Percentiles rank a stretch among this genome's conserved stretches.
Evolutionary conservation across 129 eudicot genomes (phyloP).

Genomic region (carrot (Daucus carota)): DNA sequence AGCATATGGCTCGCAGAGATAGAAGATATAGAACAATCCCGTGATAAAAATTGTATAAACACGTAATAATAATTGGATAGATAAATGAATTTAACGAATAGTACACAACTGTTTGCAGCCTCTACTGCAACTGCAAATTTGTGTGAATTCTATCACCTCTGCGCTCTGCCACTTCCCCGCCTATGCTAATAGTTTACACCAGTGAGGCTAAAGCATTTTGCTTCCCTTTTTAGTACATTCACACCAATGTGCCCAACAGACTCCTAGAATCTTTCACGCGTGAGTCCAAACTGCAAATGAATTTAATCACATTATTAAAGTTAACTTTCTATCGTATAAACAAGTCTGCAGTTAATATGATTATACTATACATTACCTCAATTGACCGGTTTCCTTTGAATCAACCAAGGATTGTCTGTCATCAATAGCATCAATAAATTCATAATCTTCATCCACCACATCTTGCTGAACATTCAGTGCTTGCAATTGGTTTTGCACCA

Average conservation of each 20-base stretch:
- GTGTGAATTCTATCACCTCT: background rate
- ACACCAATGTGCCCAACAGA: conserved; percentile 42
- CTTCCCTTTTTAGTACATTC: conserved; percentile 48
- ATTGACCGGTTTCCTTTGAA: conserved; percentile 47
- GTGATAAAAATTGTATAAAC: background rate
- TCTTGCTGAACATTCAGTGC: conserved; percentile 32
- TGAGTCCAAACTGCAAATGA: conserved; percentile 49
- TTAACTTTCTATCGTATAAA: background rate
- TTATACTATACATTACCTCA: conserved; percentile 29
- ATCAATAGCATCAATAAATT: conserved; percentile 64
- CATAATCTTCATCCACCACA: conserved; percentile 35
- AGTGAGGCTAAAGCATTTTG: conserved; percentile 41
- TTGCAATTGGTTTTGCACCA: conserved; percentile 31
- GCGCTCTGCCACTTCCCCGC: background rate
- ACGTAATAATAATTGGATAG: background rate
- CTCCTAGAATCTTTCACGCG: conserved; percentile 44
- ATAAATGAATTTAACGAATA: background rate
- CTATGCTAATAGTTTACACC: conserved; percentile 22
- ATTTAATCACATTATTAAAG: background rate
- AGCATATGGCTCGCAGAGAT: background rate
- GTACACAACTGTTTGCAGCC: background rate
- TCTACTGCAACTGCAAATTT: background rate
- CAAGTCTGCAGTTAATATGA: background rate
- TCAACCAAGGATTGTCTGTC: conserved; percentile 68
- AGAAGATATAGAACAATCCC: background rate